Base-by-base conservation (phyloP, 1,284 basidiomycete genomes). In the Fomitopsis schrenkii region DNA sequence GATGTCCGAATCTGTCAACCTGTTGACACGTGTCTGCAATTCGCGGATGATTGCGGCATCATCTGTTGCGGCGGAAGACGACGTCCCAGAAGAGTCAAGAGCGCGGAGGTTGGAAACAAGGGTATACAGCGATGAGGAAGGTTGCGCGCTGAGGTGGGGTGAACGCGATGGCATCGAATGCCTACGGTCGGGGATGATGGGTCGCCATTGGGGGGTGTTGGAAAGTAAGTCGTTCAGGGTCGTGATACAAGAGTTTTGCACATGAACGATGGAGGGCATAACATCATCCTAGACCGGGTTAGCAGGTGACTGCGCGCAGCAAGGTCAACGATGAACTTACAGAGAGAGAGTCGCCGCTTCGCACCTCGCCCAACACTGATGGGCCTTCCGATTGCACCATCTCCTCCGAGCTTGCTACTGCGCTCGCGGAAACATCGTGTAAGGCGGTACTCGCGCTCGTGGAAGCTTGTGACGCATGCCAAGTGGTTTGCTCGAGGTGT, bases 181-280 rank as follows among this genome's bases (percentile, higher is more conserved):
- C 55, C 86, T 78, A 36, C 86, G 81, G 70, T 85, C 82, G 62
- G 86, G 83, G 17, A 88, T 75, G 62, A 87, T 86, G 22, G 84
- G 78, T 61, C 75, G 77, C 85, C 85, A 88, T 59, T 76, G 71
- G 5, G 75, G 71, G 9, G 81, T 75, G 5, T 75, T 77, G 42
- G 83, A 85, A 30, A 93, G 81, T n/a, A 93, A 78, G 70, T 85
- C 86, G 68, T 86, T 85, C 52, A 93, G 76, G 0, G 88, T 88
- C 78, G 85, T 86, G 26, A 92, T 68, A 71, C 88, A 91, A 17
- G 88, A 89, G 63, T 81, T 82, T 67, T 91, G 87, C 35, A 93
- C 87, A 60, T 83, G 79, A 12, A 80, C 76, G 63, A 93, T 86
- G 22, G 88, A 91, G 4, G 87, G 84, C 65, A 88, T 76, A 35